These are phyloP conservation scores for Delitschia confertaspora DNA, from an alignment of 495 filamentous ascomycete genomes.

Conservation along the genomic window DNA sequence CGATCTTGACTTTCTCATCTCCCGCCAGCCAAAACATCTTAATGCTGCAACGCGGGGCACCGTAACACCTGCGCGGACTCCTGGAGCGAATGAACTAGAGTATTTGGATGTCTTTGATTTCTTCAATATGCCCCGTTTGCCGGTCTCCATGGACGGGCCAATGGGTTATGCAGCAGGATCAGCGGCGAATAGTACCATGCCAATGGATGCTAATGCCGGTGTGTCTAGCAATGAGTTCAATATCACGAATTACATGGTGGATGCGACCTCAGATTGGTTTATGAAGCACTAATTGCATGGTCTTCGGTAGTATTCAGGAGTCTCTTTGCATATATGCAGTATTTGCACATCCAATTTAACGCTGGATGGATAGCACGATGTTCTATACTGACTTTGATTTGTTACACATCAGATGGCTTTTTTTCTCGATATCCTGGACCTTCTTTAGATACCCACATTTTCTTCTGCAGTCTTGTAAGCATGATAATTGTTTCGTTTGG, in stretches of 20 bases:
- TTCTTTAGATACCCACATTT: too few relatives aligned
- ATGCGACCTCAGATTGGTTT: constrained; percentile 56
- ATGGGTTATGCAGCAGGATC: constrained; percentile 8
- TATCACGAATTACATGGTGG: constrained; percentile 58
- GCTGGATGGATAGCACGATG: too few relatives aligned
- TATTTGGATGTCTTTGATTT: constrained; percentile 92
- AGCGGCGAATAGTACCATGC: constrained; percentile 23
- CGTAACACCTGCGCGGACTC: constrained; percentile 45
- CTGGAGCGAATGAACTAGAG: constrained; percentile 72
- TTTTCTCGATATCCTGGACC: too few relatives aligned
- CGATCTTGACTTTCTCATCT: constrained; percentile 80
- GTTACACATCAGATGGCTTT: too few relatives aligned
- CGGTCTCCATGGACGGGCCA: constrained; percentile 37
- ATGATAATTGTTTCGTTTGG: too few relatives aligned
- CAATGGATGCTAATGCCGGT: constrained; percentile 22
- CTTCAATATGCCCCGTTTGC: constrained; percentile 77
- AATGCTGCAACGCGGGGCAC: constrained; percentile 34
- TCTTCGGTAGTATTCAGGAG: too few relatives aligned
- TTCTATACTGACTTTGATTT: too few relatives aligned
- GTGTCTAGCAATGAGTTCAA: constrained; percentile 44
- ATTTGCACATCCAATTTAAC: too few relatives aligned
- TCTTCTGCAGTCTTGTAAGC: too few relatives aligned
- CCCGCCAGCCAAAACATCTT: constrained; percentile 59
- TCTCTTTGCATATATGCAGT: too few relatives aligned
- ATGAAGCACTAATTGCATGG: constrained; percentile 19